Base-by-base conservation (phyloP, 495 filamentous ascomycete genomes). In the Aspergillus avenaceus region DNA sequence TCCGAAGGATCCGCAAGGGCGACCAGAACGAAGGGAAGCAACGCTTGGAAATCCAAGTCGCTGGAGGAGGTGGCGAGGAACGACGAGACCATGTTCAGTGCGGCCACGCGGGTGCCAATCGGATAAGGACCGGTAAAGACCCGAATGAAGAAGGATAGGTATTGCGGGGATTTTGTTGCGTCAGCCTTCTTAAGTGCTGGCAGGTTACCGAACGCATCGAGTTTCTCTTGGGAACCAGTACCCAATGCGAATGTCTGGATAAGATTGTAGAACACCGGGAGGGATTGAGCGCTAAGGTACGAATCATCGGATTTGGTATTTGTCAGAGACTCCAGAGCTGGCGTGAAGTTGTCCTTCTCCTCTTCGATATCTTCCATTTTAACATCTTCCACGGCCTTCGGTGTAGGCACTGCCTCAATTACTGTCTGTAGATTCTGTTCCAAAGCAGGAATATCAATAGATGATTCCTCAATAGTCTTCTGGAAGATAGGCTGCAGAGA, bases 101-200 rank as follows among this genome's bases (percentile, higher is more conserved):
- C 90, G 16, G 83, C 77, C 22, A 76, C 73, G 53, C 86, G 80
- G 12, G 82, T 84, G 32, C 84, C 66, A 14, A 77, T 80, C 23
- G 89, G 85, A 53, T 83, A 83, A 12, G 77, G 74, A 0, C 85
- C 80, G 48, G 85, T 88, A 81, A 90, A 88, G 16, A 90, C 76
- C 31, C 82, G 76, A 47, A 83, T 72, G 48, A 91, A 84, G 62
- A 97, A 92, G 4, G 84, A 86, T 58, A 91, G 62, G 48, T 85
- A 87, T 31, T 89, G 78, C 8, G 84, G 78, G 2, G 82, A 75
- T 41, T 80, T 74, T 13, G 73, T 64, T 0, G 81, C 84, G 21
- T 71, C 60, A 5, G 76, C 54, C 40, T 76, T 81, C 26, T 75
- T 73, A 24, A 91, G 72, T 31, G 85, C 69, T 13, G 79, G 74